Percentiles rank a stretch among this genome's conserved stretches.
Evolutionary conservation across 2,329 filamentous ascomycete species (phyloP).

Genomic region (Aureobasidium sp.): DNA sequence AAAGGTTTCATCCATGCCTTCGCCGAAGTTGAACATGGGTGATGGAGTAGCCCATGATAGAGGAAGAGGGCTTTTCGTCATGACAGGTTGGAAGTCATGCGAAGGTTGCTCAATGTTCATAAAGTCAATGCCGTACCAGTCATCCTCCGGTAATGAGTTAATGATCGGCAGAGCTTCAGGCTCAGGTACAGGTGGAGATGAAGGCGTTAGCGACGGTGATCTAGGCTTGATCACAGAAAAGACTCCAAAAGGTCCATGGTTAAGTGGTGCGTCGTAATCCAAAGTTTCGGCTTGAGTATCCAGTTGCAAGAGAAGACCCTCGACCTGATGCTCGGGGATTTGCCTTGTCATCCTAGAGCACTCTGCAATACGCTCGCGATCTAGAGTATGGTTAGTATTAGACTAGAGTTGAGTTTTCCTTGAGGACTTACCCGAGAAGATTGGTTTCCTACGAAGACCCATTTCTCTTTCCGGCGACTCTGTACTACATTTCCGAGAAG

Average conservation of each 20-base stretch:
- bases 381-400: background rate
- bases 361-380: slow-evolving; percentile 4
- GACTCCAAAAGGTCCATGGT: slow-evolving; percentile 5
- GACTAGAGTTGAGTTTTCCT: too few relatives aligned
- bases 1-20: background rate
- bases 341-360: background rate
- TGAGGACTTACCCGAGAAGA: background rate
- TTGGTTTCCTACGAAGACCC: slow-evolving; percentile 2
- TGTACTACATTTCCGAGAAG: slow-evolving; percentile 3
- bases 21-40: background rate
- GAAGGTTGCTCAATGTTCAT: background rate
- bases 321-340: background rate
- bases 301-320: background rate
- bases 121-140: slow-evolving; percentile 5
- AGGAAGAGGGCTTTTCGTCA: background rate
- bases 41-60: background rate
- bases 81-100: background rate
- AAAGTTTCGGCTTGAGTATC: background rate
- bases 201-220: background rate
- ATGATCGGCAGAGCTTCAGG: background rate
- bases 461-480: slow-evolving; percentile 8
- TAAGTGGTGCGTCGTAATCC: background rate
- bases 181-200: slow-evolving; percentile 1
- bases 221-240: background rate
- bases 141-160: background rate